Conservation (phyloP, 129 eudicot genomes). For the Centrapalus pauciflorus region DNA sequence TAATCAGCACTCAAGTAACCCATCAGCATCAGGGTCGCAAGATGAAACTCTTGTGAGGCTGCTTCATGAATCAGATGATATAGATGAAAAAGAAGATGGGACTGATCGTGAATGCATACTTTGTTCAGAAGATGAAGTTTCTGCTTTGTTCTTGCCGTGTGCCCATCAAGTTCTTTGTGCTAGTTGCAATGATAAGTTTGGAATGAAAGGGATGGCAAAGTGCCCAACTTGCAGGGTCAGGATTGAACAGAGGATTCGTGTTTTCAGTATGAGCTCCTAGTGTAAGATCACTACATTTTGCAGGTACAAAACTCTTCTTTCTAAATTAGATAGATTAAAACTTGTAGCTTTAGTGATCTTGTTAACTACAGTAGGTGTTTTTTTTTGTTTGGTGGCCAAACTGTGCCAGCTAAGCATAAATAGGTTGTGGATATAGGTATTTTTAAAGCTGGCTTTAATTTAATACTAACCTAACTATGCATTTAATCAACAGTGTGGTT, state of each 20-base stretch:
- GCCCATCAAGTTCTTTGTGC: constrained; percentile 55
- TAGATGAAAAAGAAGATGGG: constrained; percentile 29
- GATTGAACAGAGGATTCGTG: constrained; percentile 23
- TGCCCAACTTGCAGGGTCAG: constrained; percentile 8
- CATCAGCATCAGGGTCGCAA: constrained; percentile 16
- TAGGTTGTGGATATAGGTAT: no score
- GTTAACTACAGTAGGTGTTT: background rate
- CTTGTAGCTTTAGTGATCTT: background rate
- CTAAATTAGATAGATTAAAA: background rate
- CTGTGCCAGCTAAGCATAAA: background rate
- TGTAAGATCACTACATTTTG: background rate
- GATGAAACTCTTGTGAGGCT: constrained; percentile 42
- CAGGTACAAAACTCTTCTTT: background rate
- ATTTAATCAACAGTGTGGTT: no score
- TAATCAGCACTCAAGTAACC: constrained; percentile 16
- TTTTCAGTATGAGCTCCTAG: constrained; percentile 14
- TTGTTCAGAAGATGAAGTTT: constrained; percentile 65
- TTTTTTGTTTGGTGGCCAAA: background rate
- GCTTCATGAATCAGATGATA: constrained; percentile 39
- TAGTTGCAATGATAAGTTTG: background rate
- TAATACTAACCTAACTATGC: no score
- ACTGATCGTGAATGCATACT: constrained; percentile 49
- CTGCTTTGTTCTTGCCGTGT: constrained; percentile 73
- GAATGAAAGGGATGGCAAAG: constrained; percentile 5
- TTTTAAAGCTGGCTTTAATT: no score